Conservation (phyloP, 2,329 filamentous ascomycete genomes). For the Diaporthe vaccinii region DNA sequence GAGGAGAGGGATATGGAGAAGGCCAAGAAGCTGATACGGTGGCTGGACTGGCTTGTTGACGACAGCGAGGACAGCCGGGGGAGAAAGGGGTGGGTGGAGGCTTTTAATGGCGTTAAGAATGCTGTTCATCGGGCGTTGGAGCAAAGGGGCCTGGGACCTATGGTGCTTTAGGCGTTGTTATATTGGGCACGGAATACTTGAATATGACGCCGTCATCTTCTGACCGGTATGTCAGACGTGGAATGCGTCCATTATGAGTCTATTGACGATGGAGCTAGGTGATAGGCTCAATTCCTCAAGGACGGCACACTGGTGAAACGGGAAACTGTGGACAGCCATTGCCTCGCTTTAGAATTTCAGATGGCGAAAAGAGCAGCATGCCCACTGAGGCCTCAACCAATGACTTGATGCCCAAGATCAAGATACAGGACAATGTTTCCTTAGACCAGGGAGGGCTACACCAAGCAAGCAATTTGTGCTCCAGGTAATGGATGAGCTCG, state of each 20-base stretch:
- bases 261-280: neutral
- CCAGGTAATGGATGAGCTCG: too few relatives aligned
- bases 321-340: too few relatives aligned
- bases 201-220: neutral
- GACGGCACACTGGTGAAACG: accelerated
- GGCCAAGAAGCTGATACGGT: conserved; percentile 89
- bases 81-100: conserved; percentile 61
- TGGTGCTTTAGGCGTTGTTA: conserved; percentile 59
- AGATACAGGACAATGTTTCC: too few relatives aligned
- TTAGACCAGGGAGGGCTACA: too few relatives aligned
- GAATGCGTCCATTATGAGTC: neutral
- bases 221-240: neutral
- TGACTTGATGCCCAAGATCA: too few relatives aligned
- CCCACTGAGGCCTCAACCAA: too few relatives aligned
- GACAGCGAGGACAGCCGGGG: conserved; percentile 54
- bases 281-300: neutral
- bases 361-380: too few relatives aligned
- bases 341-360: too few relatives aligned
- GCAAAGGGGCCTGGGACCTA: conserved; percentile 67
- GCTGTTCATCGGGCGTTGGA: conserved; percentile 68
- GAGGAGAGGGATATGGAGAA: conserved; percentile 88
- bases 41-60: conserved; percentile 69
- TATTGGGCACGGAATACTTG: neutral
- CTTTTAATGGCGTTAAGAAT: conserved; percentile 59
- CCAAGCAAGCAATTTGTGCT: too few relatives aligned